Percentiles rank a stretch among this genome's conserved stretches.
phyloP scores from a whole-genome alignment of 1,284 basidiomycete genomes.

The Cutaneotrichosporon sp. region DNA sequence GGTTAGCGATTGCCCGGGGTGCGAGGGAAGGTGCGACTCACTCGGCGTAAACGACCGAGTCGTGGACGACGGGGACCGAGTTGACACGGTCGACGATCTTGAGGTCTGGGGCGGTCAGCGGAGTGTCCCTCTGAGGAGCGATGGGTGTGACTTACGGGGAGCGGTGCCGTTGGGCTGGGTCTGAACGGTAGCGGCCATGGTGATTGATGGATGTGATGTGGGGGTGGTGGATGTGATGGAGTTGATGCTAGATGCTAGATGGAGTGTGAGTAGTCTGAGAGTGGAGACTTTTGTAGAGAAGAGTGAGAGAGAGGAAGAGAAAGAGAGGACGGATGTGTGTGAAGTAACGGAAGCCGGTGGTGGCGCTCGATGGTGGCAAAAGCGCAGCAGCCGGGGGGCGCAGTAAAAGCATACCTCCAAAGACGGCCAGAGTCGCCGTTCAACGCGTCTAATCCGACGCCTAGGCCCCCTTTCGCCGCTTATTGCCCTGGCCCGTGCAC shows the following conservation, averaged over 20 bases:
- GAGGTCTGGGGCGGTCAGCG: constrained; percentile 39
- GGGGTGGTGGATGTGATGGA: background rate
- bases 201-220: constrained; percentile 8
- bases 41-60: constrained; percentile 51
- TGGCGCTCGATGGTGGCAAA: too few relatives aligned
- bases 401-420: too few relatives aligned
- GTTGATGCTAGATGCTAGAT: too few relatives aligned
- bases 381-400: background rate
- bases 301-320: constrained; percentile 5
- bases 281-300: background rate
- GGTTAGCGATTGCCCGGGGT: background rate
- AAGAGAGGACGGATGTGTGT: background rate
- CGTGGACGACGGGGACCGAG: constrained; percentile 50
- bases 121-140: too few relatives aligned
- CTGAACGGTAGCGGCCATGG: constrained; percentile 24
- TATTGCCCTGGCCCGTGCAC: background rate
- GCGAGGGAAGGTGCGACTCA: constrained; percentile 29
- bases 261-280: background rate
- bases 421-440: too few relatives aligned
- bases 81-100: constrained; percentile 51
- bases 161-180: constrained; percentile 24
- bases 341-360: too few relatives aligned
- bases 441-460: too few relatives aligned
- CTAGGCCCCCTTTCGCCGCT: too few relatives aligned
- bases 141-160: constrained; percentile 5